A percentile compares a stretch with the other conserved stretches of the same genome.
These are phyloP conservation scores for Trichosanthes truncata DNA, from an alignment of 306 rosid genomes.

Conservation along the genomic window DNA sequence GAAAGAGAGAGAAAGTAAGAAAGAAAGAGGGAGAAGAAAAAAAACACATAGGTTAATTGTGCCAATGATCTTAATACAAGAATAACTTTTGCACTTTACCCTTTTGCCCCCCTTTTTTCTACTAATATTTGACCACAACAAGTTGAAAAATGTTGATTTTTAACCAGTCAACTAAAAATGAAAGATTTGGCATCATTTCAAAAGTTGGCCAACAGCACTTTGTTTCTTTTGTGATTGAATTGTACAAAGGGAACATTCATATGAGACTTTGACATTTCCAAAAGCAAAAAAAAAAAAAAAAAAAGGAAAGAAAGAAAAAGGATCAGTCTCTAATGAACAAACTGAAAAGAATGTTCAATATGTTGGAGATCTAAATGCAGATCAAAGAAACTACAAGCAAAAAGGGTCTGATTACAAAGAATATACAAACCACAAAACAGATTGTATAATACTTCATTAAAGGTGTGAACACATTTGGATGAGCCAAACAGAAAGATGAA, in stretches of 20 bases:
- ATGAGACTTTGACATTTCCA: background rate
- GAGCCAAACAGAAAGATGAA: background rate
- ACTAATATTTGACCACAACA: background rate
- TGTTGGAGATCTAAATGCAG: background rate
- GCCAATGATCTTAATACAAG: background rate
- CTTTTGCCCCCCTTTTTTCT: background rate
- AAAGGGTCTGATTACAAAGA: conserved; percentile 6
- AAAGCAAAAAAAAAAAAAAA: background rate
- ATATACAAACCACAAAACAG: conserved; percentile 6
- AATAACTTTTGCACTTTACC: background rate
- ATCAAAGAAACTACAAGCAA: background rate
- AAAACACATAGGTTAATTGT: background rate
- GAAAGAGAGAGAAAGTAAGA: too few species aligned
- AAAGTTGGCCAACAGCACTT: background rate
- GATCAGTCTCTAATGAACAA: background rate
- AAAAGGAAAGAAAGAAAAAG: too few species aligned
- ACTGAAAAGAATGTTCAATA: background rate
- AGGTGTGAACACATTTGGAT: conserved; percentile 2
- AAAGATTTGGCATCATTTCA: background rate
- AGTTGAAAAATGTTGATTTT: background rate
- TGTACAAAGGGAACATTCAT: background rate
- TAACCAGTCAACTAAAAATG: background rate
- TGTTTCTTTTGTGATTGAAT: background rate
- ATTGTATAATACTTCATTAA: background rate
- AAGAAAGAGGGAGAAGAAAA: too few species aligned